A percentile compares a stretch with the other conserved stretches of the same genome.
phyloP scores from a whole-genome alignment of 148 eudicot species.

The Fallopia convolvulus region DNA sequence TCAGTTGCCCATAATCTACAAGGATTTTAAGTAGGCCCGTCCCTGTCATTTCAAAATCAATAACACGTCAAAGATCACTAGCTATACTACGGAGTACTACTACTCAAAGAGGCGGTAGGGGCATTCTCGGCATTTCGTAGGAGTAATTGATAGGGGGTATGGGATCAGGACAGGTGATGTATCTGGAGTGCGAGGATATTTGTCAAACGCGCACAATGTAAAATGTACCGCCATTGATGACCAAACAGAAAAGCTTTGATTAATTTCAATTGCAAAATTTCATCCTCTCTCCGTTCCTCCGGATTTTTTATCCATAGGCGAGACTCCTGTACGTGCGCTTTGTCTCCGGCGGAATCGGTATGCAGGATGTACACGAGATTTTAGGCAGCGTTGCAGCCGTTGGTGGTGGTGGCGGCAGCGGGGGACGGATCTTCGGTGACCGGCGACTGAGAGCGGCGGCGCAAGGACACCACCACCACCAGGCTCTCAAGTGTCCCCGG shows the following conservation, averaged over 20 bases:
- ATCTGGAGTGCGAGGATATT: conserved; percentile 2
- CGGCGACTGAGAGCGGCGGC: not conserved
- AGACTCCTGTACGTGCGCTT: not conserved
- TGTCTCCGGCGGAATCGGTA: not conserved
- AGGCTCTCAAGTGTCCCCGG: conserved; percentile 42
- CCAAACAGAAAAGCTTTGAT: conserved; percentile 9
- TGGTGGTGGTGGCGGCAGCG: not conserved
- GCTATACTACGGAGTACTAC: not conserved
- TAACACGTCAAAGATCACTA: not conserved
- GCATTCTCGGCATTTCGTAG: not conserved
- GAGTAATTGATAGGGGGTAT: not conserved
- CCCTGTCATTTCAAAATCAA: not conserved
- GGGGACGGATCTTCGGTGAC: not conserved
- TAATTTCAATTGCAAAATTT: not conserved
- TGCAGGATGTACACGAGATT: conserved; percentile 7
- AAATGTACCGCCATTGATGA: conserved; percentile 6
- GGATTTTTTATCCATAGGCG: not conserved
- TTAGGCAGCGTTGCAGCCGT: not conserved
- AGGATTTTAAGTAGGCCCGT: not conserved
- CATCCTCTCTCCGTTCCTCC: not conserved
- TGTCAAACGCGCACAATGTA: conserved; percentile 2
- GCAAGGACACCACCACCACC: not conserved
- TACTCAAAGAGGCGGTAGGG: not conserved
- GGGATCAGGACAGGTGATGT: conserved; percentile 5
- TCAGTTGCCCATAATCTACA: not conserved